Evolutionary conservation across 306 rosid species (phyloP).

Genomic region (Cucurbita ficifolia): DNA sequence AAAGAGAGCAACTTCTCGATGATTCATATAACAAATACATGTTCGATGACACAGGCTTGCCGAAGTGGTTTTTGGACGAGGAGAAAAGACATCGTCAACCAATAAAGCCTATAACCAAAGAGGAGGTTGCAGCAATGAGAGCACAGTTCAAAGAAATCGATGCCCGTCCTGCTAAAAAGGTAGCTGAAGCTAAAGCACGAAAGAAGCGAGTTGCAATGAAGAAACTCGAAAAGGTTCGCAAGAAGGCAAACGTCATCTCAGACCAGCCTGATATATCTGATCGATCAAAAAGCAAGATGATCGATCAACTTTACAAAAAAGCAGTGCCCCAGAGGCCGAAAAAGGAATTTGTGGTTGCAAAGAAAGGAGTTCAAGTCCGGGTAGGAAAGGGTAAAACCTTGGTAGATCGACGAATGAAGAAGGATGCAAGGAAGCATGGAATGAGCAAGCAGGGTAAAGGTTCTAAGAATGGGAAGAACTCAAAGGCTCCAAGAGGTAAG

Average conservation of each 20-base stretch:
- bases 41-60: slow-evolving; percentile 70
- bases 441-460: slow-evolving; percentile 32
- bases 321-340: slow-evolving; percentile 59
- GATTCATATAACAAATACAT: slow-evolving; percentile 76
- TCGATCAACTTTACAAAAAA: slow-evolving; percentile 58
- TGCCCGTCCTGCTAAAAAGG: slow-evolving; percentile 70
- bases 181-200: slow-evolving; percentile 45
- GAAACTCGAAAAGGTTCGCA: slow-evolving; percentile 83
- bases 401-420: slow-evolving; percentile 81
- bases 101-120: slow-evolving; percentile 66
- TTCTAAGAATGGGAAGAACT: slow-evolving; percentile 25
- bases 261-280: slow-evolving; percentile 82
- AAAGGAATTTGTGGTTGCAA: slow-evolving; percentile 87
- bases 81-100: slow-evolving; percentile 63
- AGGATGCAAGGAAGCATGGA: slow-evolving; percentile 47
- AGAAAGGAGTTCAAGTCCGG: slow-evolving; percentile 88
- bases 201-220: slow-evolving; percentile 69
- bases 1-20: slow-evolving; percentile 49
- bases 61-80: slow-evolving; percentile 82
- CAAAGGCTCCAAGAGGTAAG: slow-evolving; percentile 35
- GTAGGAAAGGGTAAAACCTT: slow-evolving; percentile 61
- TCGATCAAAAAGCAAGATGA: slow-evolving; percentile 76
- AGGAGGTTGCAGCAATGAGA: slow-evolving; percentile 64
- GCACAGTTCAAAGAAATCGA: slow-evolving; percentile 69
- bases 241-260: slow-evolving; percentile 84